A percentile compares a stretch with the other conserved stretches of the same genome.
Conservation (phyloP, 2,329 filamentous ascomycete species). For the Apiospora pterosperma region DNA sequence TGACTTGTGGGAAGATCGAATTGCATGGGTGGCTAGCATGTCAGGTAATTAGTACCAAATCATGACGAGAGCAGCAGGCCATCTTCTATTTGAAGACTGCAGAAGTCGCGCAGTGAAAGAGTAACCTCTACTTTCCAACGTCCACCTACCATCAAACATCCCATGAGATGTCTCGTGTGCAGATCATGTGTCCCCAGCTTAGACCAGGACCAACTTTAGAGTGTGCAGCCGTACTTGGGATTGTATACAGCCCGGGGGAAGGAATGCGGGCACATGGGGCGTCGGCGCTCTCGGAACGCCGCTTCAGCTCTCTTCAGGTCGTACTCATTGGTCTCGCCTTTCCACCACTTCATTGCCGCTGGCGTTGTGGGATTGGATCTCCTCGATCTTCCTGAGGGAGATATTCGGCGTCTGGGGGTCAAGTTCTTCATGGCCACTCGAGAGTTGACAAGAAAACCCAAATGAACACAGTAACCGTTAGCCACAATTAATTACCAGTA, state of each 20-base stretch:
- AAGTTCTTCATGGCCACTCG: not conserved
- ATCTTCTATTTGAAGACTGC: no score
- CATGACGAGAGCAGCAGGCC: no score
- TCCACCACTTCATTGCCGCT: not conserved
- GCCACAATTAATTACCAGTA: not conserved
- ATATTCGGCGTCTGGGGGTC: not conserved
- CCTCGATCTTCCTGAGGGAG: not conserved
- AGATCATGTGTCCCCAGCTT: no score
- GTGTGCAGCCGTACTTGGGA: not conserved
- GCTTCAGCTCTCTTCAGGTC: not conserved
- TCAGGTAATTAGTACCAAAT: no score
- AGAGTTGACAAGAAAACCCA: no score
- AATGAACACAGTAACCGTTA: not conserved
- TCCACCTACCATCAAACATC: no score
- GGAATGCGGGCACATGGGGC: not conserved
- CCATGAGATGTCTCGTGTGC: no score
- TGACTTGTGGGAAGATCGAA: no score
- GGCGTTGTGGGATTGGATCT: not conserved
- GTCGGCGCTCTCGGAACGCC: not conserved
- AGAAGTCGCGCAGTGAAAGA: no score
- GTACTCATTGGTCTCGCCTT: not conserved
- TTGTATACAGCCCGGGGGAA: not conserved
- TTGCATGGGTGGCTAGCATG: no score
- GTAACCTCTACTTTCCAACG: no score
- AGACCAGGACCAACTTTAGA: no score